Evolutionary conservation across 176 grass and related monocot genomes (phyloP).

Genomic region (Musa itinerans): DNA sequence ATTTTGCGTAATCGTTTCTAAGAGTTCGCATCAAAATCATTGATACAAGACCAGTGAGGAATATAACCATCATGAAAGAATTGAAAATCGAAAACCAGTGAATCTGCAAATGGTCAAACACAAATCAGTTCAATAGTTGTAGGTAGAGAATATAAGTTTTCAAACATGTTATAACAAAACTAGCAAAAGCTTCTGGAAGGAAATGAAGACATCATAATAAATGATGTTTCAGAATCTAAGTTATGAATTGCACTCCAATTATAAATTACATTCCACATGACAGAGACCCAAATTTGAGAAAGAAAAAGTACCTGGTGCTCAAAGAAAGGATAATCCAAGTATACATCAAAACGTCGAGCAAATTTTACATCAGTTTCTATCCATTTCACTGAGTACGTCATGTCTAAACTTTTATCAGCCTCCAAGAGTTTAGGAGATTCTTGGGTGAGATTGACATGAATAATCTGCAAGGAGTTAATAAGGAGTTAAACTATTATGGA

Average conservation of each 20-base stretch:
- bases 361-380: conserved; percentile 78
- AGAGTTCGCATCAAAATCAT: conserved; percentile 99
- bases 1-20: conserved; percentile 99
- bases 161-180: not conserved
- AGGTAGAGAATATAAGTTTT: not conserved
- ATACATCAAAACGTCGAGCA: conserved; percentile 87
- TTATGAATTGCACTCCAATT: not conserved
- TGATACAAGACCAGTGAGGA: conserved; percentile 92
- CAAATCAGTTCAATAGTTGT: not conserved
- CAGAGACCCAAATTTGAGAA: not conserved
- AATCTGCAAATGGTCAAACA: conserved; percentile 51
- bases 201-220: not conserved
- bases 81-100: conserved; percentile 99
- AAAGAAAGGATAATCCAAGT: conserved; percentile 95
- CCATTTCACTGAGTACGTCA: conserved; percentile 96
- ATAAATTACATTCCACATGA: not conserved
- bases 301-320: conserved; percentile 77
- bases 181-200: not conserved
- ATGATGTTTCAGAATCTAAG: not conserved
- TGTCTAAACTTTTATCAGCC: conserved; percentile 78
- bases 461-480: conserved; percentile 46
- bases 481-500: conserved; percentile 15
- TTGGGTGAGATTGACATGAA: conserved; percentile 98
- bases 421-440: conserved; percentile 89
- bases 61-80: conserved; percentile 99